Evolutionary conservation across 805 yeast species (phyloP).

Genomic region (Pichia heedii): DNA sequence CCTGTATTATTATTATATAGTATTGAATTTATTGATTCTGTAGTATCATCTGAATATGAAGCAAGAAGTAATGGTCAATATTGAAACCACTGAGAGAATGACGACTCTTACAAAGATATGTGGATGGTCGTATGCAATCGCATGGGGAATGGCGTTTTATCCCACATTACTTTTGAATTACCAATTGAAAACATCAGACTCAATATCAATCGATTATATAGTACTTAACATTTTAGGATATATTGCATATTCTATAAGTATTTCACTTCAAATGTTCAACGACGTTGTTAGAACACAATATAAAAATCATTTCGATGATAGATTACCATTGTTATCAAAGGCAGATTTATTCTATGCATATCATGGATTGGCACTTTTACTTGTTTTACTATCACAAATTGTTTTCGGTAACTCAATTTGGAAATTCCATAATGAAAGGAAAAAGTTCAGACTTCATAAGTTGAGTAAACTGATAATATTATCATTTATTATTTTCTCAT

Average conservation of each 20-base stretch:
- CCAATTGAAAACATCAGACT: conserved; percentile 34
- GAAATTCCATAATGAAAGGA: conserved; percentile 27
- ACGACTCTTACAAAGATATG: too few species aligned
- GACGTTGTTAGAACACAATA: conserved; percentile 26
- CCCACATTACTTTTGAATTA: conserved; percentile 38
- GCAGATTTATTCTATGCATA: conserved; percentile 39
- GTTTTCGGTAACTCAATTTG: conserved; percentile 26
- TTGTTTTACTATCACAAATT: conserved; percentile 32
- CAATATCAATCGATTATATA: conserved; percentile 41
- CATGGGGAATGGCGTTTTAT: conserved; percentile 39
- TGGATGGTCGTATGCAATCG: conserved; percentile 23
- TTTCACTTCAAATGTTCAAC: conserved; percentile 34
- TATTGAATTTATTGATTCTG: too few species aligned
- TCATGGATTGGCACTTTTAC: conserved; percentile 38
- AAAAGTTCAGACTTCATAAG: conserved; percentile 18
- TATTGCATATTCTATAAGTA: conserved; percentile 33
- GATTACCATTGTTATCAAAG: conserved; percentile 32
- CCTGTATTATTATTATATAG: too few species aligned
- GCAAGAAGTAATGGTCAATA: too few species aligned
- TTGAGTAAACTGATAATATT: conserved; percentile 15
- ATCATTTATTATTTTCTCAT: conserved; percentile 10
- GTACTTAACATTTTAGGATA: conserved; percentile 41
- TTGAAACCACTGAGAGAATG: too few species aligned
- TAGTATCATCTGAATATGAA: too few species aligned
- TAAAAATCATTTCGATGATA: conserved; percentile 23